These are phyloP conservation scores for Mucor plumbeus DNA, from an alignment of 371 early-diverging fungal genomes.

Conservation along the genomic window DNA sequence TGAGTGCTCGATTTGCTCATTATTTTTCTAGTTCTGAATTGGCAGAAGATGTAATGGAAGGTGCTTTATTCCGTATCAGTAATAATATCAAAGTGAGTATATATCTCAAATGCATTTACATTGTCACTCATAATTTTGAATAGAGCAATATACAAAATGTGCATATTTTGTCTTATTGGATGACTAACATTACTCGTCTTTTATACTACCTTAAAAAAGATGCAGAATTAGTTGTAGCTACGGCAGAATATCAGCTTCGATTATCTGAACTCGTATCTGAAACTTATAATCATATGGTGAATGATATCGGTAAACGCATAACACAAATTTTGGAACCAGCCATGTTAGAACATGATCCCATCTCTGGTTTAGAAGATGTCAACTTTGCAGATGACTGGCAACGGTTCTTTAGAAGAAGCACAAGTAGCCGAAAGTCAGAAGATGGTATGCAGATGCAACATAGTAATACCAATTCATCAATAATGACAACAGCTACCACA, in stretches of 20 bases:
- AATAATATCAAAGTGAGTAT: constrained; percentile 17
- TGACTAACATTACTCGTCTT: constrained; percentile 76
- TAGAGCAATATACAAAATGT: constrained; percentile 37
- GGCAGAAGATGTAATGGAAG: constrained; percentile 69
- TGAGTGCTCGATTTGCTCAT: constrained; percentile 87
- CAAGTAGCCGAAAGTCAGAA: constrained; percentile 1
- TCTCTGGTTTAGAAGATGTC: constrained; percentile 70
- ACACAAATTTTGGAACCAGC: constrained; percentile 64
- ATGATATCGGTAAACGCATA: constrained; percentile 64
- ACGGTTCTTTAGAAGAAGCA: constrained; percentile 44
- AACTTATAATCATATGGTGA: constrained; percentile 63
- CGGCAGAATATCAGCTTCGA: constrained; percentile 64
- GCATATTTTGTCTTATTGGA: constrained; percentile 75
- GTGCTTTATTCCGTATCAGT: constrained; percentile 65
- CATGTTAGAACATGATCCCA: constrained; percentile 72
- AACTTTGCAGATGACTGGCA: constrained; percentile 69
- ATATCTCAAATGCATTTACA: not conserved
- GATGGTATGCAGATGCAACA: constrained; percentile 1
- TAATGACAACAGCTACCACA: constrained; percentile 3
- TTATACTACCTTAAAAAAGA: constrained; percentile 86
- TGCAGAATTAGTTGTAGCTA: constrained; percentile 64
- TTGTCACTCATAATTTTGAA: too few relatives aligned
- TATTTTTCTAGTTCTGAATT: constrained; percentile 77
- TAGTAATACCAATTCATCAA: constrained; percentile 1
- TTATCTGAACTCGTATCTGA: constrained; percentile 78